Conservation (phyloP, 1,284 basidiomycete genomes). For the Boletus semigastroideus region DNA sequence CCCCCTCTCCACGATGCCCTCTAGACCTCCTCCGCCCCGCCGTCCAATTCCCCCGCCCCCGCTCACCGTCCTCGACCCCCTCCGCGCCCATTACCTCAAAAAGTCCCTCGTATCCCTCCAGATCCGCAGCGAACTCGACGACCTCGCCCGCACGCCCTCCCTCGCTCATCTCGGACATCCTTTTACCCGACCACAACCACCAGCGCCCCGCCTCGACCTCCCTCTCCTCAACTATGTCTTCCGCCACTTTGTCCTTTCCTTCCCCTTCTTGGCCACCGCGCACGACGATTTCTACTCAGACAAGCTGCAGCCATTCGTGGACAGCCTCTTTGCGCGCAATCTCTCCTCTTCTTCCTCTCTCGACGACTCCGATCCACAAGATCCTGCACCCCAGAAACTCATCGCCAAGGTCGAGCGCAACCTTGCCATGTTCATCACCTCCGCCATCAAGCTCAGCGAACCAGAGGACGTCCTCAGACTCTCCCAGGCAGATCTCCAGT, state of each 20-base stretch:
- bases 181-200: constrained; percentile 65
- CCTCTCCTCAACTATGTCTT: constrained; percentile 89
- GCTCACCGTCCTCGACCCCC: constrained; percentile 58
- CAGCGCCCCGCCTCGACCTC: constrained; percentile 64
- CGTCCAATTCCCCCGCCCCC: constrained; percentile 8
- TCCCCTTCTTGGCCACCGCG: constrained; percentile 87
- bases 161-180: constrained; percentile 87
- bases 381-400: constrained; percentile 57
- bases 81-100: constrained; percentile 94
- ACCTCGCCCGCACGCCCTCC: constrained; percentile 64
- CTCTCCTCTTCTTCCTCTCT: constrained; percentile 50
- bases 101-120: constrained; percentile 90
- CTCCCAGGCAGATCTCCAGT: constrained; percentile 75
- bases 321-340: constrained; percentile 77
- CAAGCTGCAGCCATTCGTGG: constrained; percentile 91
- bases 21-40: constrained; percentile 13
- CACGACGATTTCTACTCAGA: constrained; percentile 88
- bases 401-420: constrained; percentile 81
- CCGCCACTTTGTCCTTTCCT: constrained; percentile 87
- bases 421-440: constrained; percentile 75
- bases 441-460: constrained; percentile 80
- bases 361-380: constrained; percentile 53
- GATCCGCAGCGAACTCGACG: constrained; percentile 73
- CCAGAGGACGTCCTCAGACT: constrained; percentile 87
- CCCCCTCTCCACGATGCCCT: not conserved